Conservation (phyloP, 805 yeast genomes). For the Saturnispora ahearnii region DNA sequence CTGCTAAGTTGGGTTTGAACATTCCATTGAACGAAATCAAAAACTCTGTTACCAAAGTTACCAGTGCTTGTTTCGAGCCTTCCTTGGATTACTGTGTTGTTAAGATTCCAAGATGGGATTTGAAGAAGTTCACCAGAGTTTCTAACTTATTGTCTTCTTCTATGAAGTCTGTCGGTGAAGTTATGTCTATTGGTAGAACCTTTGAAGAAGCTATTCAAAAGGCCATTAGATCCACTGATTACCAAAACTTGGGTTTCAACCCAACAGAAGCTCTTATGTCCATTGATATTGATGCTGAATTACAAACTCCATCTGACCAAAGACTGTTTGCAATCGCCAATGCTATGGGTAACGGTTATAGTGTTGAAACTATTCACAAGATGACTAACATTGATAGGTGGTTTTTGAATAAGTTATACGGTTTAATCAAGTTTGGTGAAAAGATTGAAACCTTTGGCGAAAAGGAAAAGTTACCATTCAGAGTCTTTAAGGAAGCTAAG, state of each 20-base stretch:
- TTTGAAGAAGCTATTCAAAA: constrained; percentile 97
- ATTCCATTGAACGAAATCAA: constrained; percentile 92
- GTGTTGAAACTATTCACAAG: constrained; percentile 87
- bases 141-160: constrained; percentile 89
- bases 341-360: constrained; percentile 79
- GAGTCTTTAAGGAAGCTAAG: constrained; percentile 73
- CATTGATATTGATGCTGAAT: constrained; percentile 84
- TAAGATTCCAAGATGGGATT: constrained; percentile 98
- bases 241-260: constrained; percentile 90
- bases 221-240: constrained; percentile 94
- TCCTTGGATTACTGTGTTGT: constrained; percentile 94
- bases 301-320: constrained; percentile 96
- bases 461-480: constrained; percentile 53
- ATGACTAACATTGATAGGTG: constrained; percentile 90
- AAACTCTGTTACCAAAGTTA: constrained; percentile 92
- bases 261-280: constrained; percentile 79
- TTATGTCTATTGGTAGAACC: constrained; percentile 97
- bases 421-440: constrained; percentile 63
- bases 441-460: constrained; percentile 48
- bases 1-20: constrained; percentile 93
- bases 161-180: constrained; percentile 99
- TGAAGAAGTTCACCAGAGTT: constrained; percentile 90
- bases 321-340: constrained; percentile 95
- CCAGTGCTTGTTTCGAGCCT: constrained; percentile 95
- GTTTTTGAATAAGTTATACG: constrained; percentile 83